Evolutionary conservation across 371 early-diverging fungal species (phyloP), one percentile per base, ranked within the genome.

Genomic region (Lichtheimia hyalospora): DNA sequence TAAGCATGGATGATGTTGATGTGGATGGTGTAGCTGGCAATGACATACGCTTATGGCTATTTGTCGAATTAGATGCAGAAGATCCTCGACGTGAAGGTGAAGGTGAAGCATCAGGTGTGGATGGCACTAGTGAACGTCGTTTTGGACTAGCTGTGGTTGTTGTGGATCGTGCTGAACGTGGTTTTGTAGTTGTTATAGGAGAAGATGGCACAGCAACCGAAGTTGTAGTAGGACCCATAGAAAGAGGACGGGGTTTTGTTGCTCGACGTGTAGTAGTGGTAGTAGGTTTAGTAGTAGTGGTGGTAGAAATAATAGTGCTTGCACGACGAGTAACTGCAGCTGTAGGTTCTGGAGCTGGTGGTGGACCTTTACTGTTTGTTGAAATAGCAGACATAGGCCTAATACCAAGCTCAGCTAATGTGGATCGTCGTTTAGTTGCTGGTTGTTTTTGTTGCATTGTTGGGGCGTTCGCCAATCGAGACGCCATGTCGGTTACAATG

Each of bases 401-500:
- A 27, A 77, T 77, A 15, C 78, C 78, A n/a, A 77, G 60, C 3
- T 77, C 78, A 12, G 68, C 63, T 13, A 77, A 51, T 21, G 70
- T 55, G 1, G 78, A 74, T 40, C 64, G 69, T 46, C 74, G 63
- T 48, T 74, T 77, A 13, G 58, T 5, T 25, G 23, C 1, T 34
- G 6, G 34, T 34, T 34, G 34, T 2, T 34, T 34, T 34, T 34
- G 34, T 34, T 34, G 34, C 34, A 34, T 34, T 34, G 34, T 34
- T 34, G 34, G 34, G 34, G 34, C 34, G 34, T 5, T 34, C 34
- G 34, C 10, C 34, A 34, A 8, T 34, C 34, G 34, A 34, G 34
- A 34, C 34, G 34, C 34, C 34, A 34, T 34, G 4, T 27, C 27
- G 3, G 27, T 34, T 34, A 2, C 34, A 8, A 34, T 34, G 34